Evolutionary conservation across 2,329 filamentous ascomycete species (phyloP).

Genomic region (Scorias spongiosa): DNA sequence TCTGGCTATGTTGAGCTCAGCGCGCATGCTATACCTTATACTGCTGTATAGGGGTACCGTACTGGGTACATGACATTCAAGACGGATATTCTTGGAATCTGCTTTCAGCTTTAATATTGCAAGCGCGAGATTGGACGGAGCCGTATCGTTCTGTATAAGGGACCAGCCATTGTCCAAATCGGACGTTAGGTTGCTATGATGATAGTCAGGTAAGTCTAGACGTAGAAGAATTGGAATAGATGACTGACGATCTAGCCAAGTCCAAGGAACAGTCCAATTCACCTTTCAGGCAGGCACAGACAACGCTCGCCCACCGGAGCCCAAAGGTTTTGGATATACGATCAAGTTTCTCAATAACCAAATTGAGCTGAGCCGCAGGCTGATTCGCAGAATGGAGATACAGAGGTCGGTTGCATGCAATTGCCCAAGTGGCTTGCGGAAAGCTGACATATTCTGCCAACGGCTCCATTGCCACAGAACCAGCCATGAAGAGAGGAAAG

Average conservation of each 20-base stretch:
- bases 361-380: conserved; percentile 5
- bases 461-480: conserved; percentile 6
- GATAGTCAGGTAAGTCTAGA: too few relatives aligned
- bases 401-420: conserved; percentile 3
- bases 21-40: conserved; percentile 24
- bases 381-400: conserved; percentile 3
- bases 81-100: neutral
- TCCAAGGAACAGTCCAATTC: conserved; percentile 5
- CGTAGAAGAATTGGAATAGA: too few relatives aligned
- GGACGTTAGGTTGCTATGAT: too few relatives aligned
- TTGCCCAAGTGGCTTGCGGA: conserved; percentile 4
- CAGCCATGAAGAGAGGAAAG: conserved; percentile 4
- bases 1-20: conserved; percentile 34
- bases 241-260: conserved; percentile 5
- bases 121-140: too few relatives aligned
- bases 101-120: too few relatives aligned
- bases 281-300: conserved; percentile 4
- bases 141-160: too few relatives aligned
- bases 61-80: neutral
- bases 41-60: conserved; percentile 6
- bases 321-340: conserved; percentile 4
- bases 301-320: conserved; percentile 1
- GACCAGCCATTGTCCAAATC: too few relatives aligned
- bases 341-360: conserved; percentile 8
- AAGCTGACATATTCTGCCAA: conserved; percentile 3